Base-by-base conservation (phyloP, 176 grass and related monocot species). In the Musa itinerans region DNA sequence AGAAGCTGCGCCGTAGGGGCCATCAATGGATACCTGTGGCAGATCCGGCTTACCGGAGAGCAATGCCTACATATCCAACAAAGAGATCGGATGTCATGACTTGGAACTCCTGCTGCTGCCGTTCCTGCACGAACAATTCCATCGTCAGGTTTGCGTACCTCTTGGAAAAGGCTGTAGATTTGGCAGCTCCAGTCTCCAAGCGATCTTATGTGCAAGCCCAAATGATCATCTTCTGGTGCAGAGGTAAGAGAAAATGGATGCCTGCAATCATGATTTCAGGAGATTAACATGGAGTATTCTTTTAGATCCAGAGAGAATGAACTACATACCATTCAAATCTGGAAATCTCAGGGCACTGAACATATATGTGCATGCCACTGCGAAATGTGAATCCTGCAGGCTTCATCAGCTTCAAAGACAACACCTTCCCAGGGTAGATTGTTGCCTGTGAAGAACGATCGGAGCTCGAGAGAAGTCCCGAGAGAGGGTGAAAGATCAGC, bases 221-320 rank as follows among this genome's bases (percentile, higher is more conserved):
- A 79, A 68, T 92, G 71, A 55, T 82, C 72, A 86, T 92, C 89
- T 61, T 74, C 86, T 74, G 89, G 89, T 70, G 89, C 83, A 49
- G 89, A 92, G 54, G 86, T 92, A 50, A 92, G 83, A 16, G 89
- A 92, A 77, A 80, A 92, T 74, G 89, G 86, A 72, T 92, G 89
- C 86, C 89, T 89, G 78, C 73, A 22, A 65, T 27, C 23, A 65
- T 25, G 10, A 27, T 11, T 26, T 26, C 3, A 24, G 48, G 25
- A 65, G 55, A 43, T 43, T 43, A 43, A 43, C 34, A 43, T 43
- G 34, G 34, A 43, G 4, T 43, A 43, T 5, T 43, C 34, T 43
- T 43, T 43, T 43, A 43, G 34, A 43, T 43, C 34, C 34, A 43
- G 3, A 24, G 56, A 50, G 48, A 52, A 25, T 50, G 70, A 65